phyloP scores from a whole-genome alignment of 345 rosid genomes.

The Euclidium syriacum region DNA sequence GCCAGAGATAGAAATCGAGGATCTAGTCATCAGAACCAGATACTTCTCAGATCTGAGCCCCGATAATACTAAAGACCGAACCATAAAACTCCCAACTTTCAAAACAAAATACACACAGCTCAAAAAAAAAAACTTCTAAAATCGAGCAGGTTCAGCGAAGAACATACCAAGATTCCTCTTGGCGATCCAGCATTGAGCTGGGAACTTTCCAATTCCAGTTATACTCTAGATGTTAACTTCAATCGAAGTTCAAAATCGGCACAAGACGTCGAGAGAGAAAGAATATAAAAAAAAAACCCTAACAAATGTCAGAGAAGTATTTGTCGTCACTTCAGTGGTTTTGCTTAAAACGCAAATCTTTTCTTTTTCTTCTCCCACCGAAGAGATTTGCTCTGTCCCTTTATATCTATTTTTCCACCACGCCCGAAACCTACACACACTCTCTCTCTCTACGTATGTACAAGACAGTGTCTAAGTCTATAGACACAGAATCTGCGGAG shows the following conservation, averaged over 20 bases:
- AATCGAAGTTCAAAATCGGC: background rate
- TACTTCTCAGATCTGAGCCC: conserved; percentile 10
- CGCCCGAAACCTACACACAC: background rate
- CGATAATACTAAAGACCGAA: background rate
- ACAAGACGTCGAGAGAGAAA: background rate
- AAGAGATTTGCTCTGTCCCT: background rate
- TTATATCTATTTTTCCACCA: background rate
- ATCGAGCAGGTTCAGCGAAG: background rate
- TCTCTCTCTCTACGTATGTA: background rate
- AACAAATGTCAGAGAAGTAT: conserved; percentile 2
- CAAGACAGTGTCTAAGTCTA: background rate
- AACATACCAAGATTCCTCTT: conserved; percentile 9
- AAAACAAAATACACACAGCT: background rate
- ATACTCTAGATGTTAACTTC: background rate
- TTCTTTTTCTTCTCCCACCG: background rate
- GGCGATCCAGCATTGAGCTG: conserved; percentile 12
- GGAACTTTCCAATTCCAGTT: background rate
- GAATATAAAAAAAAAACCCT: conserved; percentile 2
- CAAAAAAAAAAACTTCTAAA: background rate
- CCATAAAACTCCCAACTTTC: background rate
- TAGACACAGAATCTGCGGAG: background rate
- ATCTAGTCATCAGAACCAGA: background rate
- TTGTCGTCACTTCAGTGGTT: conserved; percentile 8
- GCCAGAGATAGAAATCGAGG: background rate
- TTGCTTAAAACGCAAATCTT: conserved; percentile 12